These are phyloP conservation scores for Poa annua DNA, from an alignment of 176 grass and related monocot species.

Conservation along the genomic window DNA sequence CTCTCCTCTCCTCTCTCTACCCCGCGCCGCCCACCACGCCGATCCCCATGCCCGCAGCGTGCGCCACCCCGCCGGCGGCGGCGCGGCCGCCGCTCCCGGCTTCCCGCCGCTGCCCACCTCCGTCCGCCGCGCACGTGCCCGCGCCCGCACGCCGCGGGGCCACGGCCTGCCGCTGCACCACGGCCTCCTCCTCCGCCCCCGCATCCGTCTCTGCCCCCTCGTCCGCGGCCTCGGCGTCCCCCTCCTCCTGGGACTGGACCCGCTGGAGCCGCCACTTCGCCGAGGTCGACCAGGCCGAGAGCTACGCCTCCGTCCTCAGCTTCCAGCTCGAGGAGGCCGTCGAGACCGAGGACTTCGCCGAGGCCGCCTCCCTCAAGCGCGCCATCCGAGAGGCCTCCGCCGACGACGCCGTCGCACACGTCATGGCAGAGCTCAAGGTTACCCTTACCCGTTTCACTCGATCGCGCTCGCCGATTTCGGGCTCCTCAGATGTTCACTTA, in stretches of 20 bases:
- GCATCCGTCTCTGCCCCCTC: not conserved
- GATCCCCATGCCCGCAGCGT: constrained; percentile 44
- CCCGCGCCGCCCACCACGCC: not conserved
- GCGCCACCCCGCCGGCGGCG: constrained; percentile 57
- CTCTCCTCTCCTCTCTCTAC: constrained; percentile 25
- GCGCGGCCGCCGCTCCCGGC: constrained; percentile 39
- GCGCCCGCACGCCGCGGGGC: constrained; percentile 22
- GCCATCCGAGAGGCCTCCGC: constrained; percentile 62
- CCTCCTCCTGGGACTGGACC: constrained; percentile 79
- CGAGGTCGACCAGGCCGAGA: constrained; percentile 84
- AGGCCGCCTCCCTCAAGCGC: constrained; percentile 76
- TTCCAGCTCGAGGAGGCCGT: constrained; percentile 98
- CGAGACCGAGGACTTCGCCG: constrained; percentile 81
- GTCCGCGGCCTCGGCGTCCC: not conserved
- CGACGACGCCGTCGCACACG: constrained; percentile 67
- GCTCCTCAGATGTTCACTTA: not conserved
- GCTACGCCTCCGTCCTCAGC: constrained; percentile 75
- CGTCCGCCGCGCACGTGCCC: constrained; percentile 34
- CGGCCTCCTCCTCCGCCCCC: constrained; percentile 9
- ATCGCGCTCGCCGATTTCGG: not conserved
- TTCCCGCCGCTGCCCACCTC: constrained; percentile 41
- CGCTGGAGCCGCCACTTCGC: constrained; percentile 89
- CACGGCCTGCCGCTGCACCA: constrained; percentile 42
- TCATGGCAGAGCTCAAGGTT: constrained; percentile 92
- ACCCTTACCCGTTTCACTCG: not conserved